Percentiles rank a stretch among this genome's conserved stretches.
Evolutionary conservation across 75 land plant genomes (phyloP).

Genomic region (Picea sitchensis): DNA sequence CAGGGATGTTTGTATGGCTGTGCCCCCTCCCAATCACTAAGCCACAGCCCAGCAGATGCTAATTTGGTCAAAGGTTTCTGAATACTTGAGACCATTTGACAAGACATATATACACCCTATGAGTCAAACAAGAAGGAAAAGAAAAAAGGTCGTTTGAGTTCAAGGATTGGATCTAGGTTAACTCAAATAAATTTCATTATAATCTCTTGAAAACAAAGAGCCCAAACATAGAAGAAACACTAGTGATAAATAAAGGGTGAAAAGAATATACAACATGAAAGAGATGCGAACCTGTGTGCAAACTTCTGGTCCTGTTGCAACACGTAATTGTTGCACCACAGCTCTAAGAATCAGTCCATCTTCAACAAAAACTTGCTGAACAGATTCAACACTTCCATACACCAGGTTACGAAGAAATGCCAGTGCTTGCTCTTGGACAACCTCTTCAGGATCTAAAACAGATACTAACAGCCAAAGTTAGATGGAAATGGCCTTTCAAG

Average conservation of each 20-base stretch:
- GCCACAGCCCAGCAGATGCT: no score
- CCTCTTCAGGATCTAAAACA: conserved; percentile 72
- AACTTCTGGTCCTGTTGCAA: conserved; percentile 51
- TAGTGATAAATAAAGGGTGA: background rate
- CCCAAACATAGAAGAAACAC: background rate
- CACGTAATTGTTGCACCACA: conserved; percentile 58
- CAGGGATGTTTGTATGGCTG: no score
- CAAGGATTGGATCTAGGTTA: no score
- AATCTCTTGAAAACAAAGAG: no score
- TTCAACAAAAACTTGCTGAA: conserved; percentile 66
- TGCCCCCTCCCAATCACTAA: no score
- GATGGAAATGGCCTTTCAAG: background rate
- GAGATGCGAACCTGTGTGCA: conserved; percentile 66
- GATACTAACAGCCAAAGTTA: background rate
- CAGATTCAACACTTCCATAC: conserved; percentile 67
- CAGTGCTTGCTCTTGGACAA: conserved; percentile 86
- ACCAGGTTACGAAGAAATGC: conserved; percentile 87
- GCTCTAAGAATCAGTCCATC: conserved; percentile 57
- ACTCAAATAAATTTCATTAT: no score
- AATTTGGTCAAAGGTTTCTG: no score
- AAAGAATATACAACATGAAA: background rate
- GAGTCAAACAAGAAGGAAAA: no score
- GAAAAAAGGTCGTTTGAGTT: no score
- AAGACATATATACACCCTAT: no score
- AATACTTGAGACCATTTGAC: no score